These are phyloP conservation scores for Botrytis fabae DNA, from an alignment of 2,329 filamentous ascomycete species.

Conservation along the genomic window DNA sequence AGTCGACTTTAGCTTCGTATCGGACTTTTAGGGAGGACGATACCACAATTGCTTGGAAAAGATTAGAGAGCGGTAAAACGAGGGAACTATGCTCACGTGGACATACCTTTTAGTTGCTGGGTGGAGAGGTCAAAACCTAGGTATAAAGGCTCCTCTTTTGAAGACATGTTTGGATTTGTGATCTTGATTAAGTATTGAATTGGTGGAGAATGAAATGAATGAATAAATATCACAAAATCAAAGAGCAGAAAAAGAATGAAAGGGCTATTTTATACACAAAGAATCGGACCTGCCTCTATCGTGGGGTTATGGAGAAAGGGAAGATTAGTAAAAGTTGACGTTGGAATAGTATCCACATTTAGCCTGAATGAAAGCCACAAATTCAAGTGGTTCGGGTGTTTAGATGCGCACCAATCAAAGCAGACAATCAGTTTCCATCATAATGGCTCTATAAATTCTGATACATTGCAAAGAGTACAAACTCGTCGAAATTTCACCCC, in stretches of 20 bases:
- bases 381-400: constrained; percentile 4
- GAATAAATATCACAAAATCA: not conserved
- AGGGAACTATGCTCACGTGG: constrained; percentile 23
- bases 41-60: constrained; percentile 70
- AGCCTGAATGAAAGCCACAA: constrained; percentile 21
- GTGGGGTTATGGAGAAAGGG: constrained; percentile 22
- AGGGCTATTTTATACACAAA: not conserved
- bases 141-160: constrained; percentile 63
- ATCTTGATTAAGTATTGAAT: not conserved
- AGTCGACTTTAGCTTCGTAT: constrained; percentile 88
- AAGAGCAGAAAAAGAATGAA: constrained; percentile 8
- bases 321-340: constrained; percentile 20
- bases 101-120: constrained; percentile 85
- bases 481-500: not conserved
- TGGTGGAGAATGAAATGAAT: not conserved
- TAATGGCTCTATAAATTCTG: constrained; percentile 12
- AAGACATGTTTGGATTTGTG: constrained; percentile 41
- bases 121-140: constrained; percentile 95
- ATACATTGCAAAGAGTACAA: constrained; percentile 18
- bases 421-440: constrained; percentile 4
- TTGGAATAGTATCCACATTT: constrained; percentile 22
- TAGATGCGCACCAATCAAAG: constrained; percentile 32
- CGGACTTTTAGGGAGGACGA: constrained; percentile 77
- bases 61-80: constrained; percentile 28
- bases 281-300: constrained; percentile 7